Evolutionary conservation across 2,329 filamentous ascomycete species (phyloP).

Genomic region (Talaromyces albobiverticillius): DNA sequence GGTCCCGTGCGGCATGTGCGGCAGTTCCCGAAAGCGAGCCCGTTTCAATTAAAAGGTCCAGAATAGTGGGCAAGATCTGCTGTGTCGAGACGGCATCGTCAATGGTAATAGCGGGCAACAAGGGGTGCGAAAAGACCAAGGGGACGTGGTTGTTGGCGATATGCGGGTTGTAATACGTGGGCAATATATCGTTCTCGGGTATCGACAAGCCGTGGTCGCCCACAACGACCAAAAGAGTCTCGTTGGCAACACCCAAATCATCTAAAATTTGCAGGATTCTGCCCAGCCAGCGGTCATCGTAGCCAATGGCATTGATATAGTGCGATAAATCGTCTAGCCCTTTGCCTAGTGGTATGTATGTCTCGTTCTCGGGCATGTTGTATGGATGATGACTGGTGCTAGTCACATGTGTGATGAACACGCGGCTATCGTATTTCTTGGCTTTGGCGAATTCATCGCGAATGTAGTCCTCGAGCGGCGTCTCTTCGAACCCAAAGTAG

Average conservation of each 20-base stretch:
- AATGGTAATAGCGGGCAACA: slow-evolving; percentile 28
- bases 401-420: slow-evolving; percentile 34
- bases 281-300: slow-evolving; percentile 30
- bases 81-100: slow-evolving; percentile 25
- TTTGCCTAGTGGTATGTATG: slow-evolving; percentile 21
- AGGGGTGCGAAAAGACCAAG: slow-evolving; percentile 31
- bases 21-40: slow-evolving; percentile 24
- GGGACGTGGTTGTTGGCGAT: slow-evolving; percentile 33
- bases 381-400: slow-evolving; percentile 34
- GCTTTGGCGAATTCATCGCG: slow-evolving; percentile 32
- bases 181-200: slow-evolving; percentile 33
- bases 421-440: slow-evolving; percentile 27
- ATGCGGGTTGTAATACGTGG: slow-evolving; percentile 33
- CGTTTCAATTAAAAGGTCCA: slow-evolving; percentile 31
- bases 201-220: slow-evolving; percentile 35
- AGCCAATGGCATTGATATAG: slow-evolving; percentile 32
- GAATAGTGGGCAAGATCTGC: slow-evolving; percentile 31
- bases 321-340: slow-evolving; percentile 24
- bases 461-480: slow-evolving; percentile 29
- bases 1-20: slow-evolving; percentile 22
- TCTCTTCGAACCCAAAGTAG: slow-evolving; percentile 33
- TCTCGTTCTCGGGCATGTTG: slow-evolving; percentile 25
- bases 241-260: slow-evolving; percentile 29
- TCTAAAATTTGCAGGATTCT: slow-evolving; percentile 29
- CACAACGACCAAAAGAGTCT: slow-evolving; percentile 32